Base-by-base conservation (phyloP, 73 alveolate genomes). In the Stentor roeselii region DNA sequence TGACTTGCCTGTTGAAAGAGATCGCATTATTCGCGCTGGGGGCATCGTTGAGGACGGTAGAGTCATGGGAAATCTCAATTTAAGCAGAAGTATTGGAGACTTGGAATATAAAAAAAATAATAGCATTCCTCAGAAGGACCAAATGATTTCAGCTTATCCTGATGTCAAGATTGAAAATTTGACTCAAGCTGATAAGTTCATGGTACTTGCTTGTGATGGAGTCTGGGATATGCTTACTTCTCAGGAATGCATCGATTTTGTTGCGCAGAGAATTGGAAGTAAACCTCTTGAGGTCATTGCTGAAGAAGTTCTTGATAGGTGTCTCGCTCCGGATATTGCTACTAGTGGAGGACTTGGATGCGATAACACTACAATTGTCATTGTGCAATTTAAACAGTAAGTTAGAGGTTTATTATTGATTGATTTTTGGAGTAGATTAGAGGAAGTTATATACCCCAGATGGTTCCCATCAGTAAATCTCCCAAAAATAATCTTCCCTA, bases 61-160 rank as follows among this genome's bases (percentile, higher is more conserved):
- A 82, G 91, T 86, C 86, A 76, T 90, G 39, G 93, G 96, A 14
- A 88, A 93, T 58, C 82, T 95, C 15, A 86, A 92, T 61, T 60
- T 95, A 32, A 82, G 96, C 1, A 85, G 99, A 60, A 97, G 96
- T 30, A 87, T 95, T 35, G 99, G 99, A 34, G 95, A 93, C 86
- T 89, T 95, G 85, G 98, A 95, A 82, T 93, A 95, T 84, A 95
- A 95, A 86, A 86, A 87, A 3, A 84, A 86, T 40, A 42, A 59
- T 32, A 74, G 42, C 14, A 59, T 86, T 21, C 82, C 83, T 34
- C 4, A 83, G 39, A 36, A 77, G 60, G 86, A 86, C 60, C 82
- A 86, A 40, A 59, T 86, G 21, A 86, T 86, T 59, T 78, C 82
- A 38, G 91, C 91, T 21, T 21, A 36, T 35, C 91, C 91, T 60